Base-by-base conservation (phyloP, 306 rosid genomes). In the Vicia faba region DNA sequence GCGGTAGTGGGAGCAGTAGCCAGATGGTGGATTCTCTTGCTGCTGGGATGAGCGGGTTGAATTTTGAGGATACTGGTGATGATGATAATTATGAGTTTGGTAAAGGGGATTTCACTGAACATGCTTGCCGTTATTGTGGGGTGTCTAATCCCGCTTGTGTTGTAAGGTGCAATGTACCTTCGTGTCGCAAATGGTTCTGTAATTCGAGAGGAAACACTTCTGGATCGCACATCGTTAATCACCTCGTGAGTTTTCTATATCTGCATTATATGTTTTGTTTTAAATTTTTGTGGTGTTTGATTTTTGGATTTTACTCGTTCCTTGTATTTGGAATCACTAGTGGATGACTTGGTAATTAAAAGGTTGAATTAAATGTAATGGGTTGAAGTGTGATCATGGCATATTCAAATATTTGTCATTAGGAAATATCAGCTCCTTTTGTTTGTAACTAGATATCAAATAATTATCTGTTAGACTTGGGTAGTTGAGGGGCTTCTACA, bases 161-260 rank as follows among this genome's bases (percentile, higher is more conserved):
- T 4, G 99, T 95, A 70, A 87, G 99, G 85, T 95, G 99, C 74
- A 95, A 95, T 54, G 99, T 95, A 16, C 99, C 99, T 0, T 91
- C 97, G 0, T 95, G 99, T 75, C 89, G 99, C 3, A 95, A 95
- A 69, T 95, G 99, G 99, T 95, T 95, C 71, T 95, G 99, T 61
- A 95, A 95, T 81, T 95, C 99, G 0, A 79, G 97, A 29, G 99
- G 99, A 61, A 95, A 95, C 75, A 95, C 99, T 40, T 95, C 97
- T 2, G 99, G 99, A 56, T 95, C 97, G 61, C 99, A 95, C 71
- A 91, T 95, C 16, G 99, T 95, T 39, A 95, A 95, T 84, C 99
- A 95, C 69, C 89, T 95, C 88, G 99, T 95, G 68, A 76, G 92
- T 84, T 39, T 3, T 48, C 2, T 12, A 12, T 14, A 26, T 5